phyloP scores from a whole-genome alignment of 1,139 yeast species.

The Hyphopichia pseudoburtonii region DNA sequence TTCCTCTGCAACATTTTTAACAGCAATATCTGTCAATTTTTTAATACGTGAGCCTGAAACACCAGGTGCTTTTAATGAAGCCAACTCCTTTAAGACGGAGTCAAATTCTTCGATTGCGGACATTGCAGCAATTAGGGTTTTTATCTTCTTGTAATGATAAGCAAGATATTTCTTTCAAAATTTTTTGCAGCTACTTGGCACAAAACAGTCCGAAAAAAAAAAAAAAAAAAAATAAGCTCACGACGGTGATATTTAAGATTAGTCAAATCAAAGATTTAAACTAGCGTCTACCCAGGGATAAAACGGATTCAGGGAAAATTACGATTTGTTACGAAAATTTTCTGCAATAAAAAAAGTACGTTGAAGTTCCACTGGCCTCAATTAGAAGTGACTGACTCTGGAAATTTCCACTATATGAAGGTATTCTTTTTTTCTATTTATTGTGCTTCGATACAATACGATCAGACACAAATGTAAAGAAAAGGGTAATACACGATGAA shows the following conservation, averaged over 20 bases:
- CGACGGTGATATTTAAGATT: too few relatives aligned
- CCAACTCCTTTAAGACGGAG: constrained; percentile 68
- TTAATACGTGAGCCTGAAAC: constrained; percentile 95
- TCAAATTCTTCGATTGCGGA: constrained; percentile 62
- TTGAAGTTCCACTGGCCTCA: too few relatives aligned
- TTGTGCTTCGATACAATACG: constrained; percentile 2
- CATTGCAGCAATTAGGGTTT: constrained; percentile 16
- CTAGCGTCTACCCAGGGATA: background rate
- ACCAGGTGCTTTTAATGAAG: constrained; percentile 82
- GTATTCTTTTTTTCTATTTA: background rate
- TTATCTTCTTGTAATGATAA: background rate
- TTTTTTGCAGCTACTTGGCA: too few relatives aligned
- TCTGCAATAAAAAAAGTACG: too few relatives aligned
- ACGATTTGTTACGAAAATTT: background rate
- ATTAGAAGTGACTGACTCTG: background rate
- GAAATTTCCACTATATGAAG: background rate
- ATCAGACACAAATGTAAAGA: constrained; percentile 3
- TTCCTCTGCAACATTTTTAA: constrained; percentile 59
- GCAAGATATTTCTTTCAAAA: too few relatives aligned
- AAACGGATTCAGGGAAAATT: background rate
- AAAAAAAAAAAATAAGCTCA: too few relatives aligned
- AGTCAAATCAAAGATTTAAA: too few relatives aligned
- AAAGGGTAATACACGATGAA: background rate
- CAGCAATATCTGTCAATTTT: constrained; percentile 75
- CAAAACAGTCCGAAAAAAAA: background rate